Percentiles rank a stretch among this genome's conserved stretches.
Evolutionary conservation across 495 filamentous ascomycete genomes (phyloP).

Genomic region (Pyronema omphalodes): DNA sequence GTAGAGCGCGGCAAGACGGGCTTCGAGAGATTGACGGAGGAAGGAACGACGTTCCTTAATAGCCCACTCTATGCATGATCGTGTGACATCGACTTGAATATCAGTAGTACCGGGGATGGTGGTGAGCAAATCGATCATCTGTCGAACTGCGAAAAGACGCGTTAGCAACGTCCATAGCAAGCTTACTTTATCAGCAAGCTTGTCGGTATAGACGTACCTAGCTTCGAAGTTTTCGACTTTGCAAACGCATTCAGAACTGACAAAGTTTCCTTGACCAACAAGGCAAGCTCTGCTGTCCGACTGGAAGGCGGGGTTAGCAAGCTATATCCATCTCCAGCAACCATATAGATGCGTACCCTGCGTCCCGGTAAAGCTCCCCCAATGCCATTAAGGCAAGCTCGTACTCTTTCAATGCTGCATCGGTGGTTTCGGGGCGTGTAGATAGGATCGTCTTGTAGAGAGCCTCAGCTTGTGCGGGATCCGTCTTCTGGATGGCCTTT

Average conservation of each 20-base stretch:
- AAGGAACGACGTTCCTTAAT: slow-evolving; percentile 81
- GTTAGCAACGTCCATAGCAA: slow-evolving; percentile 4
- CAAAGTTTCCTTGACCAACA: slow-evolving; percentile 76
- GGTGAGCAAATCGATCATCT: slow-evolving; percentile 88
- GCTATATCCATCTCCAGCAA: slow-evolving; percentile 2
- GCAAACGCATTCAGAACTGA: slow-evolving; percentile 86
- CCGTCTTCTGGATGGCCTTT: slow-evolving; percentile 57
- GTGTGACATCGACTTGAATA: slow-evolving; percentile 80
- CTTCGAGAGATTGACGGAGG: slow-evolving; percentile 94
- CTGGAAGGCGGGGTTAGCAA: slow-evolving; percentile 11
- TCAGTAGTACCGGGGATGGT: slow-evolving; percentile 83
- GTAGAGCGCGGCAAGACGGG: slow-evolving; percentile 77
- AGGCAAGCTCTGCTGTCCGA: slow-evolving; percentile 66
- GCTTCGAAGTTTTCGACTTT: slow-evolving; percentile 96
- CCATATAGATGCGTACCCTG: slow-evolving; percentile 36
- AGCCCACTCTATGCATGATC: slow-evolving; percentile 98
- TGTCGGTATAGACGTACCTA: slow-evolving; percentile 42
- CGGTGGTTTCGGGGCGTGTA: slow-evolving; percentile 60
- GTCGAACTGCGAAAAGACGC: slow-evolving; percentile 47
- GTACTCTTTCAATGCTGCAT: slow-evolving; percentile 71
- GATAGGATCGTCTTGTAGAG: slow-evolving; percentile 80
- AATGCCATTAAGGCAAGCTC: slow-evolving; percentile 67
- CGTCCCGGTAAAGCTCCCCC: slow-evolving; percentile 82
- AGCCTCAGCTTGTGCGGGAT: slow-evolving; percentile 60
- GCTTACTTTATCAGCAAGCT: neutral